Evolutionary conservation across 2,329 filamentous ascomycete species (phyloP).

Genomic region (Scedosporium aurantiacum): DNA sequence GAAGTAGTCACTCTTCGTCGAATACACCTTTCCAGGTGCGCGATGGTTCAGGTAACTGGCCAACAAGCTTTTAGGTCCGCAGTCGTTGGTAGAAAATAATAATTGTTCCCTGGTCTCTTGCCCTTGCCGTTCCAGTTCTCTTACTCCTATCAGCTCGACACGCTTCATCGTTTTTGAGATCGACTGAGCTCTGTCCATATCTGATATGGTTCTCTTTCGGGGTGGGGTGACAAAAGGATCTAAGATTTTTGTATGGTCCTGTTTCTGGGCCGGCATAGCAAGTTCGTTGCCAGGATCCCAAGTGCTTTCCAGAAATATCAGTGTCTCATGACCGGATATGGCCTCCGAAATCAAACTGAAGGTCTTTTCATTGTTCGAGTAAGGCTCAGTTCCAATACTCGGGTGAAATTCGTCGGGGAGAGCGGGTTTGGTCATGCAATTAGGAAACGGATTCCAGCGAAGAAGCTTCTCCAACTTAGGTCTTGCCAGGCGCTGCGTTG

Average conservation of each 20-base stretch:
- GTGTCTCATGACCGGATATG: background rate
- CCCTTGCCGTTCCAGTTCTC: background rate
- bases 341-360: background rate
- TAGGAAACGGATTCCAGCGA: background rate
- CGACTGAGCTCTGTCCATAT: background rate
- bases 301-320: background rate
- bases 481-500: background rate
- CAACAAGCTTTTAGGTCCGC: slow-evolving; percentile 7
- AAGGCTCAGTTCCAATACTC: background rate
- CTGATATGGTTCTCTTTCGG: background rate
- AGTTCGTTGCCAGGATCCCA: no score
- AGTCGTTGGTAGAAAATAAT: background rate
- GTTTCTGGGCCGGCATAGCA: no score
- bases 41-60: background rate
- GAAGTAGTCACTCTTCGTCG: background rate
- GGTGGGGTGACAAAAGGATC: background rate
- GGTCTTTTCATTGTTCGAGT: background rate
- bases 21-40: background rate
- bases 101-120: background rate
- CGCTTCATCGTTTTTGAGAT: background rate
- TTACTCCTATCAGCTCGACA: background rate
- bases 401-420: background rate
- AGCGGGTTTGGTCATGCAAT: background rate
- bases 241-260: background rate
- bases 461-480: background rate